Evolutionary conservation across 495 filamentous ascomycete species (phyloP).

Genomic region (Hyaloscypha bicolor): DNA sequence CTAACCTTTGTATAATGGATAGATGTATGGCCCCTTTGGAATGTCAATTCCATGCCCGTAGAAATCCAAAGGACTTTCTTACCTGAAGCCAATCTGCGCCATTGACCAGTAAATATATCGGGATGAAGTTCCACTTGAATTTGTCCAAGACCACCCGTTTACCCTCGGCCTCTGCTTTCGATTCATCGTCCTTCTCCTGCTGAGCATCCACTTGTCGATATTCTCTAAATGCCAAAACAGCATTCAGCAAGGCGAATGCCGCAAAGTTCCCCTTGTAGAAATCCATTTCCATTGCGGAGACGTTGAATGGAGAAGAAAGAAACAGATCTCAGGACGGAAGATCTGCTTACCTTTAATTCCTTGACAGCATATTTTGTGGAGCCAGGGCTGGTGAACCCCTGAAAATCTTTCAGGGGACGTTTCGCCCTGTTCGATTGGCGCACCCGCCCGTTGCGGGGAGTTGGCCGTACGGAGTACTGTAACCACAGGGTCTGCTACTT

Average conservation of each 20-base stretch:
- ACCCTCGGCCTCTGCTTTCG: not conserved
- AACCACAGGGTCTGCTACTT: too few species aligned
- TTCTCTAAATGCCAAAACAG: constrained; percentile 24
- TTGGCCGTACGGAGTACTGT: too few species aligned
- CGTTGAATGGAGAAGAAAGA: not conserved
- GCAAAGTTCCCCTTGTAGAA: constrained; percentile 33
- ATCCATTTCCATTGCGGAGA: constrained; percentile 24
- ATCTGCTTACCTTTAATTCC: not conserved
- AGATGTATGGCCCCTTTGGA: constrained; percentile 51
- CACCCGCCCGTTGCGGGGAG: not conserved
- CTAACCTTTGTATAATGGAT: constrained; percentile 50
- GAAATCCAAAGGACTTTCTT: constrained; percentile 12
- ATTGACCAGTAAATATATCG: constrained; percentile 50
- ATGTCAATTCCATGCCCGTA: constrained; percentile 17
- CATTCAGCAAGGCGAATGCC: constrained; percentile 25
- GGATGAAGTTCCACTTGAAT: constrained; percentile 43
- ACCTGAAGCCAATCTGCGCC: constrained; percentile 58
- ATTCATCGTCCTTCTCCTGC: constrained; percentile 1
- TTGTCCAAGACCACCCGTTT: not conserved
- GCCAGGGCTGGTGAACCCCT: not conserved
- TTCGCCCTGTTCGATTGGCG: not conserved
- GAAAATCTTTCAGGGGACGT: not conserved
- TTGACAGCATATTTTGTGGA: not conserved
- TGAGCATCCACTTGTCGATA: constrained; percentile 7
- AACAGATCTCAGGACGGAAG: not conserved